Evolutionary conservation across 148 eudicot species (phyloP).

Genomic region (Heliosperma pusillum): DNA sequence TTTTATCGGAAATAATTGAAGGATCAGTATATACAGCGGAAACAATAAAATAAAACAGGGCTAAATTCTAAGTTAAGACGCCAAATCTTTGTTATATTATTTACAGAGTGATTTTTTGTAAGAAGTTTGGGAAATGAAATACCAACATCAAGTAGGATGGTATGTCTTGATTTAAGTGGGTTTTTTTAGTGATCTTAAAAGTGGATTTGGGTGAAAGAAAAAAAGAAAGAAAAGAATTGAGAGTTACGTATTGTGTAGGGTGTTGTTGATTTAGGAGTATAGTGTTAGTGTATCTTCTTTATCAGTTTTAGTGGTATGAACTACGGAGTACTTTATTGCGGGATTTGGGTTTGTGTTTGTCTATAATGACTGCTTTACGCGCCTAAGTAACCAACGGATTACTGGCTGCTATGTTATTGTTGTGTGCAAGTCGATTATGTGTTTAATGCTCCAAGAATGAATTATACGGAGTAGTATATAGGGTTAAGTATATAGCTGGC

Average conservation of each 20-base stretch:
- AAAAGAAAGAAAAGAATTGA: constrained; percentile 3
- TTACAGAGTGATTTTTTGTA: not conserved
- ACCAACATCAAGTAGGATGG: not conserved
- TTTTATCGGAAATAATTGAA: too few relatives aligned
- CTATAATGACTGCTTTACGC: not conserved
- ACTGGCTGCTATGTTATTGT: too few relatives aligned
- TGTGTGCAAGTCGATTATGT: too few relatives aligned
- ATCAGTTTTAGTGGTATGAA: constrained; percentile 10
- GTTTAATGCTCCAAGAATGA: too few relatives aligned
- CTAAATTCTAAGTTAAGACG: too few relatives aligned
- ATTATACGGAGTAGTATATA: too few relatives aligned
- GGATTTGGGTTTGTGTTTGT: not conserved
- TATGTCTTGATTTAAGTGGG: constrained; percentile 3
- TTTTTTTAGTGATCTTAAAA: constrained; percentile 2
- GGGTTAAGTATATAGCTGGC: too few relatives aligned
- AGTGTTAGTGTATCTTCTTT: constrained; percentile 13
- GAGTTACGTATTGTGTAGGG: not conserved
- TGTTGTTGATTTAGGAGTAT: not conserved
- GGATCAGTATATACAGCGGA: too few relatives aligned
- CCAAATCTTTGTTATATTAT: too few relatives aligned
- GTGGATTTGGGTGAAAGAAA: constrained; percentile 7
- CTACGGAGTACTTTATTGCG: not conserved
- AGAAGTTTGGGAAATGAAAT: not conserved
- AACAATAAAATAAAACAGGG: too few relatives aligned
- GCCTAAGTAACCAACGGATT: not conserved